Base-by-base conservation (phyloP, 345 rosid species). In the Populus davidiana region DNA sequence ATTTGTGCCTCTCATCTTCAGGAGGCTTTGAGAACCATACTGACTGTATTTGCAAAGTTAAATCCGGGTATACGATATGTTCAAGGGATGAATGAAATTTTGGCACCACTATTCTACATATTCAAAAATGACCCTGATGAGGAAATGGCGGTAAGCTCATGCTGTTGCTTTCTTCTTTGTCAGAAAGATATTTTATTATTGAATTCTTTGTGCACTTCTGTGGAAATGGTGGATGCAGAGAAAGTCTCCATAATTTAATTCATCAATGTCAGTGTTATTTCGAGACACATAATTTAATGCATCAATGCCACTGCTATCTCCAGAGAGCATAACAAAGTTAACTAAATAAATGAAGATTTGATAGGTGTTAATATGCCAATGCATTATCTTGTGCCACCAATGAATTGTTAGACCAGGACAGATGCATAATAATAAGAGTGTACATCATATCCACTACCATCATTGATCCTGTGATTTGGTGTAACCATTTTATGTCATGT, bases 21-120 rank as follows among this genome's bases (percentile, higher is more conserved):
- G 99, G 98, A 92, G 62, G 92, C 98, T 74, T 79, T 95, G 89
- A 93, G 77, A 86, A 90, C 84, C 75, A 86, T 93, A 59, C 83
- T 95, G 84, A 86, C 81, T 61, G 83, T 95, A 43, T 95, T 93
- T 77, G 99, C 99, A 25, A 95, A 95, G 92, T 86, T 95, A 83
- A 95, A 95, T 87, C 98, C 97, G 67, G 98, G 99, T 52, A 91
- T 95, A 82, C 90, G 97, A 92, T 95, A 95, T 84, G 98, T 95
- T 71, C 99, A 95, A 88, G 99, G 99, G 87, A 95, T 95, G 99
- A 95, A 95, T 75, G 99, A 95, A 81, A 87, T 93, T 81, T 80
- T 93, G 89, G 99, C 99, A 74, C 99, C 97, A 62, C 76, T 95
- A 72, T 95, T 75, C 78, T 95, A 95, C 80, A 89, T 93, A 47